Conservation (phyloP, 2,329 filamentous ascomycete species). For the Diaporthe sp. region DNA sequence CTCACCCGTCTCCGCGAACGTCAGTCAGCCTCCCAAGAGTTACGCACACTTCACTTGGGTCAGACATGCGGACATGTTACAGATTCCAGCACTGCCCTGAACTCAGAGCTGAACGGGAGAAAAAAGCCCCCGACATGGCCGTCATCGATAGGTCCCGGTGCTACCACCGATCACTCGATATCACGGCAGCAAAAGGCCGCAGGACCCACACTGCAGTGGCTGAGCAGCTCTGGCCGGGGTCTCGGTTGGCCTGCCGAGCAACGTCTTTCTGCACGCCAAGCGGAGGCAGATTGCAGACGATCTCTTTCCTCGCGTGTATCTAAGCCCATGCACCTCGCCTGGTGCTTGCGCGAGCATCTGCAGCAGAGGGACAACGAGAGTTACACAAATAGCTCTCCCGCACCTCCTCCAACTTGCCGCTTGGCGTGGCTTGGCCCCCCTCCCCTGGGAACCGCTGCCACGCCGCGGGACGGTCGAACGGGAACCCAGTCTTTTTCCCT, state of each 20-base stretch:
- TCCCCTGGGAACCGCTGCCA: not conserved
- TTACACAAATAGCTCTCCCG: slow-evolving; percentile 20
- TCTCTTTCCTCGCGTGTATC: not conserved
- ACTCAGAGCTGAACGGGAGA: not conserved
- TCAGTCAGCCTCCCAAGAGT: not conserved
- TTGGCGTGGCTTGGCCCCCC: slow-evolving; percentile 26
- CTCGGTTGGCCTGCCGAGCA: slow-evolving; percentile 27
- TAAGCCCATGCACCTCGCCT: not conserved
- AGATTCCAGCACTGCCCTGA: slow-evolving; percentile 47
- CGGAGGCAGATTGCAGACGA: not conserved
- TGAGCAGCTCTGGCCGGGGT: slow-evolving; percentile 6
- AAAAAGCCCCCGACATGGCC: not conserved
- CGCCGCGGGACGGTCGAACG: slow-evolving; percentile 22
- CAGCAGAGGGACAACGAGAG: not conserved
- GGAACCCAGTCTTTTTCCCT: slow-evolving; percentile 15
- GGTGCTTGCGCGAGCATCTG: not conserved
- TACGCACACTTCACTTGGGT: not conserved
- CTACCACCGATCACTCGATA: slow-evolving; percentile 28
- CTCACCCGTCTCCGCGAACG: not conserved
- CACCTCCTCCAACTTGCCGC: not conserved
- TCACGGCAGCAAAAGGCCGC: slow-evolving; percentile 28
- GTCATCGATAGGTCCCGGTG: not conserved
- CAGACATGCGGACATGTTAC: not conserved
- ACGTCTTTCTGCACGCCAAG: slow-evolving; percentile 12
- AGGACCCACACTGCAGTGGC: slow-evolving; percentile 30